Conservation (phyloP, 1,284 basidiomycete genomes). For the Volvariella volvacea region DNA sequence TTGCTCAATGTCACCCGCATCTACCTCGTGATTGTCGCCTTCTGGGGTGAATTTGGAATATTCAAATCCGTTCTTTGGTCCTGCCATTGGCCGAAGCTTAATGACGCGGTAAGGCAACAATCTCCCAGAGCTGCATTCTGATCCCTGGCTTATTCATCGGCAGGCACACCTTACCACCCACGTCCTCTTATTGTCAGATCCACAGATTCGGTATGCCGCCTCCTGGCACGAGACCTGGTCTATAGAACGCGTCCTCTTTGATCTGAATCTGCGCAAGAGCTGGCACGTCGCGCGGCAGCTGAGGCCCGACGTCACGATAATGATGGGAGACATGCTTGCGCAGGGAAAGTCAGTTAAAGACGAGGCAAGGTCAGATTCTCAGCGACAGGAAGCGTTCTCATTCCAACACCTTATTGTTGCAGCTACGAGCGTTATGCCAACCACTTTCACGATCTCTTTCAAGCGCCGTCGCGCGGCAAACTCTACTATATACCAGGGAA, state of each 20-base stretch:
- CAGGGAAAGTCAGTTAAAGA: conserved; percentile 56
- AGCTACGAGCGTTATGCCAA: conserved; percentile 58
- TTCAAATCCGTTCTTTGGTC: conserved; percentile 43
- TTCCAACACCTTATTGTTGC: conserved; percentile 7
- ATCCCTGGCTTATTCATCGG: background rate
- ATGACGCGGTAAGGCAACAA: conserved; percentile 15
- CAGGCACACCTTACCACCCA: conserved; percentile 27
- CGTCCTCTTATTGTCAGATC: conserved; percentile 71
- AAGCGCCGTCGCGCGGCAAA: conserved; percentile 30
- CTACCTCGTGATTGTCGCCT: conserved; percentile 50
- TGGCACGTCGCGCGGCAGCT: conserved; percentile 63
- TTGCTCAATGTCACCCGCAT: conserved; percentile 41
- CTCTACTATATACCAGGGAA: conserved; percentile 80
- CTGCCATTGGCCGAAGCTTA: conserved; percentile 47
- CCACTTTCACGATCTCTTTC: conserved; percentile 62
- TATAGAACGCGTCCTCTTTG: conserved; percentile 44
- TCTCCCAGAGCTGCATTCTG: conserved; percentile 11
- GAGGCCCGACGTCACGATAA: conserved; percentile 67
- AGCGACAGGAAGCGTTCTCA: background rate
- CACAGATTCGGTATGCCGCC: conserved; percentile 61
- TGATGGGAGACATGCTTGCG: conserved; percentile 77
- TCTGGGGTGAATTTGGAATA: conserved; percentile 62
- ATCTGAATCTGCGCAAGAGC: conserved; percentile 67
- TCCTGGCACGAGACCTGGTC: conserved; percentile 32
- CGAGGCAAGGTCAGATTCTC: conserved; percentile 55